phyloP scores from a whole-genome alignment of 305 asterid species.

The Fraxinus greggii region DNA sequence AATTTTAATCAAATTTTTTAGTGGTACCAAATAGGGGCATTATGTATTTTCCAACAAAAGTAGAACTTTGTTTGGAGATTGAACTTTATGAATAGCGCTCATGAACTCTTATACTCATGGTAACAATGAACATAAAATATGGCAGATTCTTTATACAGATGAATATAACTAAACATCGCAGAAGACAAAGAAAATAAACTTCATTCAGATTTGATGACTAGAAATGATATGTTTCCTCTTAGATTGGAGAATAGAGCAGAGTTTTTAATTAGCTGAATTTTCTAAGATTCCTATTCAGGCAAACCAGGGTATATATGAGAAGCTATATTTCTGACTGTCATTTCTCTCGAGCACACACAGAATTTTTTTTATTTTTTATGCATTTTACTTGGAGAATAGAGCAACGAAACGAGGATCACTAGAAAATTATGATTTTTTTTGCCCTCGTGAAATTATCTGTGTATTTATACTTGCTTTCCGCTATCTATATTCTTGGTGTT shows the following conservation, averaged over 20 bases:
- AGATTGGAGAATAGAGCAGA: background rate
- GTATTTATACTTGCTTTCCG: conserved; percentile 9
- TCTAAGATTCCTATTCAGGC: background rate
- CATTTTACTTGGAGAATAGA: background rate
- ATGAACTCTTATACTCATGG: background rate
- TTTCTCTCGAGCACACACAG: background rate
- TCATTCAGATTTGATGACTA: background rate
- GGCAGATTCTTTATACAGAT: background rate
- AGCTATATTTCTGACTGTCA: background rate
- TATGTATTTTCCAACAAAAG: background rate
- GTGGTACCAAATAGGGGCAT: background rate
- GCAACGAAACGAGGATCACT: background rate
- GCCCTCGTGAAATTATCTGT: background rate
- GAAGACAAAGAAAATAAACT: background rate
- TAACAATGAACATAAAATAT: background rate
- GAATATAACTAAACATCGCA: background rate
- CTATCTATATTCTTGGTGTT: background rate
- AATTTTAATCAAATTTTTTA: background rate
- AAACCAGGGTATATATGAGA: background rate
- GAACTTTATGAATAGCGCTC: background rate
- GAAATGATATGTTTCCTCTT: background rate
- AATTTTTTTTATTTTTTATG: background rate
- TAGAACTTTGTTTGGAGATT: background rate
- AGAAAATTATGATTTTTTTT: background rate
- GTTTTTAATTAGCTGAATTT: background rate